Evolutionary conservation across 1,139 yeast genomes (phyloP).

Genomic region (Sugiyamaella xylanicola): DNA sequence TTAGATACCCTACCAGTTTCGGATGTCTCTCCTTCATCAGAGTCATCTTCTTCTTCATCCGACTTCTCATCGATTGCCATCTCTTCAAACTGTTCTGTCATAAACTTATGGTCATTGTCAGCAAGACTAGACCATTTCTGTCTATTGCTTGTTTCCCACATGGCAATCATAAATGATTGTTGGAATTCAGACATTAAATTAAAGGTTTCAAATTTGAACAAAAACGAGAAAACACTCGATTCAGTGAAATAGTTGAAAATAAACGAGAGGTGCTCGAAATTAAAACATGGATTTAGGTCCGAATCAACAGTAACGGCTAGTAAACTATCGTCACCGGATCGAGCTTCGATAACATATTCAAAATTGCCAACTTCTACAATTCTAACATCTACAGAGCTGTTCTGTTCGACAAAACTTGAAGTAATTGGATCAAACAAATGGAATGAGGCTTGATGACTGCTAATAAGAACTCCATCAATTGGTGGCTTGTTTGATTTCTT

Average conservation of each 20-base stretch:
- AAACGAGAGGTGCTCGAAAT: slow-evolving; percentile 58
- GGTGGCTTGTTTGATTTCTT: slow-evolving; percentile 1
- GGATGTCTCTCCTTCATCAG: slow-evolving; percentile 35
- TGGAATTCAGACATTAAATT: slow-evolving; percentile 56
- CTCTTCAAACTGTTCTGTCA: slow-evolving; percentile 51
- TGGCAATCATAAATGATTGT: slow-evolving; percentile 51
- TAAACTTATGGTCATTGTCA: slow-evolving; percentile 51
- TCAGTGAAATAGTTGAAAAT: slow-evolving; percentile 60
- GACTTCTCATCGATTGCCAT: slow-evolving; percentile 47
- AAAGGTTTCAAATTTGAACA: slow-evolving; percentile 54
- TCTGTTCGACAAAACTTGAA: slow-evolving; percentile 54
- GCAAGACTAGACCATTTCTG: slow-evolving; percentile 52
- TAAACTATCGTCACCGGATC: slow-evolving; percentile 32
- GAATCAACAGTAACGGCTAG: slow-evolving; percentile 52
- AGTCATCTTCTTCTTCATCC: slow-evolving; percentile 43
- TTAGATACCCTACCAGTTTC: slow-evolving; percentile 14
- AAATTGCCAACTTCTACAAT: slow-evolving; percentile 51
- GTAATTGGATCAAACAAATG: slow-evolving; percentile 59
- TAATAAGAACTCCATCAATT: slow-evolving; percentile 16
- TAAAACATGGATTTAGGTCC: slow-evolving; percentile 66
- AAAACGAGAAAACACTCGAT: slow-evolving; percentile 56
- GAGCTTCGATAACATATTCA: slow-evolving; percentile 52
- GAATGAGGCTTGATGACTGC: slow-evolving; percentile 45
- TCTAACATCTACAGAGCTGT: slow-evolving; percentile 41
- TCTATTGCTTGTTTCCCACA: slow-evolving; percentile 65